These are phyloP conservation scores for Ophiocordyceps camponoti-floridani DNA, from an alignment of 2,329 filamentous ascomycete species.

Conservation along the genomic window DNA sequence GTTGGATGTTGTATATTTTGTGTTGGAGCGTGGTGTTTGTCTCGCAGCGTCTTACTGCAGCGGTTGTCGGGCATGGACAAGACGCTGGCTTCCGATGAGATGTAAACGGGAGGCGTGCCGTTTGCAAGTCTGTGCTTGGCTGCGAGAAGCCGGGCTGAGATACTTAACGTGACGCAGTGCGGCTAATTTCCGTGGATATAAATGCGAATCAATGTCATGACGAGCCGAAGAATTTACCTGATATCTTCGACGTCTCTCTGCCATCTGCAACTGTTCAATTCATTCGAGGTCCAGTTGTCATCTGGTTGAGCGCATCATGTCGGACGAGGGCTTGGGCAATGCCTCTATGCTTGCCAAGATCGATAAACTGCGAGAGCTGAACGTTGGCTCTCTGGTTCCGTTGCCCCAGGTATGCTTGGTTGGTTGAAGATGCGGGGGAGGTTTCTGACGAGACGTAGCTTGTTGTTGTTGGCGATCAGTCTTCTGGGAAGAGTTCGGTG, in stretches of 20 bases:
- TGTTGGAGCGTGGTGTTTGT: neutral
- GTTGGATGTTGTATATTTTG: neutral
- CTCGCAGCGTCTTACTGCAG: too few species aligned
- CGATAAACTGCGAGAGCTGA: slow-evolving; percentile 23
- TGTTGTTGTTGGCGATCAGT: slow-evolving; percentile 70
- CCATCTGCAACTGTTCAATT: neutral
- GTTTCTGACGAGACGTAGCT: slow-evolving; percentile 21
- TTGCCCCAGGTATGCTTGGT: slow-evolving; percentile 33
- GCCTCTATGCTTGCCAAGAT: slow-evolving; percentile 14
- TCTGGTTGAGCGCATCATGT: too few species aligned
- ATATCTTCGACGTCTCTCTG: neutral
- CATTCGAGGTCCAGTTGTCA: too few species aligned
- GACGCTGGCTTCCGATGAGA: too few species aligned
- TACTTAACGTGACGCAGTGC: too few species aligned
- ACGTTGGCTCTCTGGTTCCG: slow-evolving; percentile 16
- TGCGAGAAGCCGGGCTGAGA: too few species aligned
- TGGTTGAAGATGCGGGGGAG: neutral
- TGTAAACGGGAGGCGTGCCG: too few species aligned
- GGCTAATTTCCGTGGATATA: neutral
- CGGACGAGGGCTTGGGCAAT: slow-evolving; percentile 4
- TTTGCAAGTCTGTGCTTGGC: too few species aligned
- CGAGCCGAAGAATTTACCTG: neutral
- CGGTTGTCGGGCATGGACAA: too few species aligned
- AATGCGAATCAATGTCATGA: neutral
- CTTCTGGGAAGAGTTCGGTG: slow-evolving; percentile 72